Conservation (phyloP, 2,329 filamentous ascomycete species). For the Fusarium musae region DNA sequence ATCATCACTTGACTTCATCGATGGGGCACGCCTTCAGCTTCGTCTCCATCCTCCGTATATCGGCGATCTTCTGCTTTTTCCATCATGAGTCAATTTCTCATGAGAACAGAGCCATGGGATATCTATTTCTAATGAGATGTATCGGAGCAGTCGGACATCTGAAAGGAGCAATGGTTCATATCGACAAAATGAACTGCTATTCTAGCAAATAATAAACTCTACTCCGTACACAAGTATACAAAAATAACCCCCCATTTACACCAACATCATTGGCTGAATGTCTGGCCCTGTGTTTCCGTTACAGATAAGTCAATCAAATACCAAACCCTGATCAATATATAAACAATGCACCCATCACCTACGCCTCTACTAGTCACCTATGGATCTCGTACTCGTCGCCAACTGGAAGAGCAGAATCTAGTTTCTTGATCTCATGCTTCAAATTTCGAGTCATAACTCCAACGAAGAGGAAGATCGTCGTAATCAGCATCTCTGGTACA, state of each 20-base stretch:
- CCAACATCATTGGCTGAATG: background rate
- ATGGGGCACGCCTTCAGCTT: background rate
- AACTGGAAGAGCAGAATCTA: background rate
- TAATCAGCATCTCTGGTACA: slow-evolving; percentile 6
- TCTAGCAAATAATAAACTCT: background rate
- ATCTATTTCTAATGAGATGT: background rate
- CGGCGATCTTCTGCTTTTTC: background rate
- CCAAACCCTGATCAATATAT: background rate
- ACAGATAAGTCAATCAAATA: background rate
- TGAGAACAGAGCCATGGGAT: background rate
- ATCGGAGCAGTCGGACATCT: background rate
- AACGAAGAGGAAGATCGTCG: background rate
- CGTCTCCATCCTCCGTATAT: background rate
- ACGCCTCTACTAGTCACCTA: background rate
- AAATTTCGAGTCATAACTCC: slow-evolving; percentile 2
- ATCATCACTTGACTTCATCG: slow-evolving; percentile 33
- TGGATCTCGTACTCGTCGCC: background rate
- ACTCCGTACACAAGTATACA: background rate
- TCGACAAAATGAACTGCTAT: background rate
- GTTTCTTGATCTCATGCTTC: slow-evolving; percentile 9
- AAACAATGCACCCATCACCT: background rate
- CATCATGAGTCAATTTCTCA: slow-evolving; percentile 19
- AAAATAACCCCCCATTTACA: background rate
- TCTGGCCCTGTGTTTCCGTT: background rate
- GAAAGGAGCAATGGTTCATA: background rate